Conservation (phyloP, 2,329 filamentous ascomycete genomes). For the Alternaria solani region DNA sequence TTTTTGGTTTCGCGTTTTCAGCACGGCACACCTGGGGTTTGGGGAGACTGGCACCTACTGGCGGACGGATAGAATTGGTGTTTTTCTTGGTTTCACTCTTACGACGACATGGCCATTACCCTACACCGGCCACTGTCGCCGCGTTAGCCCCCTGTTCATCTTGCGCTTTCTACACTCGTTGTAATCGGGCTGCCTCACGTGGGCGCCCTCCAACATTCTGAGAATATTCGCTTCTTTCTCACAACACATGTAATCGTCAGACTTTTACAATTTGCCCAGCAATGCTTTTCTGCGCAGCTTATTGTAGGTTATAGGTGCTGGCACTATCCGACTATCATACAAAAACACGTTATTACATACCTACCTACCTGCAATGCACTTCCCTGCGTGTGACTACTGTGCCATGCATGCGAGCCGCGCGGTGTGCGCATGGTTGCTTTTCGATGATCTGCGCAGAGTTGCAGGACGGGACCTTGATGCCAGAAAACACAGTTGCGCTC, state of each 20-base stretch:
- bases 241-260: constrained; percentile 32
- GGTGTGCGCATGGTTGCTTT: constrained; percentile 7
- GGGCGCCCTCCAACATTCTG: constrained; percentile 37
- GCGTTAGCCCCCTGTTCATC: constrained; percentile 28
- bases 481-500: constrained; percentile 8
- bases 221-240: constrained; percentile 43
- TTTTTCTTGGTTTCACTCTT: constrained; percentile 34
- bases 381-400: constrained; percentile 7
- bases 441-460: constrained; percentile 1
- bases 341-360: constrained; percentile 24
- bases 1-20: constrained; percentile 32
- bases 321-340: constrained; percentile 39
- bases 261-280: constrained; percentile 28
- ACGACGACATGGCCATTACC: constrained; percentile 44
- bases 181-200: constrained; percentile 41
- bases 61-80: constrained; percentile 38
- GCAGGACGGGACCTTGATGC: constrained; percentile 8
- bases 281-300: constrained; percentile 22
- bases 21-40: constrained; percentile 36
- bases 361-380: constrained; percentile 7
- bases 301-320: constrained; percentile 45
- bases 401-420: constrained; percentile 1
- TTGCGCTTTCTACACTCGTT: constrained; percentile 51
- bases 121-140: constrained; percentile 42
- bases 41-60: constrained; percentile 22